A percentile compares a stretch with the other conserved stretches of the same genome.
Evolutionary conservation across 2,329 filamentous ascomycete species (phyloP).

Genomic region (Colletotrichum sp.): DNA sequence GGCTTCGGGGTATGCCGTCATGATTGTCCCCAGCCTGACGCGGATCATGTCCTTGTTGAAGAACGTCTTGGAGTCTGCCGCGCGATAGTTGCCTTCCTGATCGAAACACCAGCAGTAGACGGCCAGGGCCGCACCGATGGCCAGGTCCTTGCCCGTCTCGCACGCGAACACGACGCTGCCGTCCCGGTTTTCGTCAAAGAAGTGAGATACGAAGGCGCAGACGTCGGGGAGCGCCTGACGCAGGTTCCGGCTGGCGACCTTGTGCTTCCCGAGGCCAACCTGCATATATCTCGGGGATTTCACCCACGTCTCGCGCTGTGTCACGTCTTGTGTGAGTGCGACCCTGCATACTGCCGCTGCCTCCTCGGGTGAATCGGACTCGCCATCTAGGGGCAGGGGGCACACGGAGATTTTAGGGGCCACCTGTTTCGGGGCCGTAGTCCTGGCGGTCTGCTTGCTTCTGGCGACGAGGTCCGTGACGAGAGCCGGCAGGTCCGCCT

Average conservation of each 20-base stretch:
- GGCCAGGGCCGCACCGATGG: conserved; percentile 78
- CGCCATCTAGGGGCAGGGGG: conserved; percentile 30
- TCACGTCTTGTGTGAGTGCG: conserved; percentile 45
- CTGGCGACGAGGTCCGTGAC: conserved; percentile 51
- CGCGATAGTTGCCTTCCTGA: conserved; percentile 58
- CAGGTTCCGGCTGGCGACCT: conserved; percentile 84
- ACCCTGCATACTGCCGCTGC: conserved; percentile 42
- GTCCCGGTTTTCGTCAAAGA: conserved; percentile 30
- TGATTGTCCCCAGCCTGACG: conserved; percentile 80
- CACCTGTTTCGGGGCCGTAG: conserved; percentile 32
- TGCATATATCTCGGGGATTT: conserved; percentile 45
- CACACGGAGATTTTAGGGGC: conserved; percentile 42
- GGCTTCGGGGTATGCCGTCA: conserved; percentile 76
- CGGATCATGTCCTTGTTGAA: conserved; percentile 81
- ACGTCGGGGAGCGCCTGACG: conserved; percentile 72
- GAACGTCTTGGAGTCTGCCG: conserved; percentile 25
- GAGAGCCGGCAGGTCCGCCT: conserved; percentile 64
- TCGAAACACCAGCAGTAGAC: conserved; percentile 77
- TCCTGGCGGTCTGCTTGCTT: conserved; percentile 11
- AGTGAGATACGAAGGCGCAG: conserved; percentile 56
- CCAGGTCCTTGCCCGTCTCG: conserved; percentile 79
- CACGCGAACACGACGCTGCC: conserved; percentile 66
- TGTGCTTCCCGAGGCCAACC: conserved; percentile 74
- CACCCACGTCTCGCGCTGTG: conserved; percentile 47
- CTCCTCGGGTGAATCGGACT: neutral